Evolutionary conservation across 2,329 filamentous ascomycete genomes (phyloP).

Genomic region (Colletotrichum plurivorum): DNA sequence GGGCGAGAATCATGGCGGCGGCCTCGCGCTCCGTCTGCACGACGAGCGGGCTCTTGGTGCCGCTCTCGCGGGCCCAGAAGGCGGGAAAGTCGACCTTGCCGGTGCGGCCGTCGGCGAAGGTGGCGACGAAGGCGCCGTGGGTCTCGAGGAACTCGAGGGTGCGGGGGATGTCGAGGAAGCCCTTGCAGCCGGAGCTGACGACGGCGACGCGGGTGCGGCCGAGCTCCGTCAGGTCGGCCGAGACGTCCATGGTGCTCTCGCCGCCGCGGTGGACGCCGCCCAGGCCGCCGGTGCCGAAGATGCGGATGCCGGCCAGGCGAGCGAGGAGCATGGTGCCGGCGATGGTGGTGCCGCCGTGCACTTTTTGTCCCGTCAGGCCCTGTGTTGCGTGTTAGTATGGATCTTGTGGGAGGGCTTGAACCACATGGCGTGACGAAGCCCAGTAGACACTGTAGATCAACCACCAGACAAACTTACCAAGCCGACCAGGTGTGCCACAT

Average conservation of each 20-base stretch:
- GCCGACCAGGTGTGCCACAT: constrained; percentile 86
- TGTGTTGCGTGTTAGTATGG: constrained; percentile 46
- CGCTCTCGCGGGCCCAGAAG: constrained; percentile 93
- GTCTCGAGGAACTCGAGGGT: constrained; percentile 86
- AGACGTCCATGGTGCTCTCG: constrained; percentile 90
- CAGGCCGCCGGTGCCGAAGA: constrained; percentile 95
- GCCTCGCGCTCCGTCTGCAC: constrained; percentile 85
- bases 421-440: not conserved
- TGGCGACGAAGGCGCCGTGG: constrained; percentile 85
- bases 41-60: constrained; percentile 81
- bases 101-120: constrained; percentile 86
- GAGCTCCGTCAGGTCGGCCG: constrained; percentile 94
- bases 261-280: constrained; percentile 94
- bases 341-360: constrained; percentile 93
- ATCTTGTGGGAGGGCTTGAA: not conserved
- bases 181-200: constrained; percentile 92
- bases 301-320: constrained; percentile 85
- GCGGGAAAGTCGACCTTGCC: constrained; percentile 88
- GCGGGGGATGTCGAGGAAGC: constrained; percentile 91
- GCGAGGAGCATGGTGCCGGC: constrained; percentile 94
- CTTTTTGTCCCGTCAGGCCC: constrained; percentile 75
- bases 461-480: constrained; percentile 67
- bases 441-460: not conserved
- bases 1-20: constrained; percentile 88
- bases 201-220: constrained; percentile 91